Evolutionary conservation across 1,284 basidiomycete species (phyloP), one percentile per base, ranked within the genome.

Genomic region (Cutaneotrichosporon sp.): DNA sequence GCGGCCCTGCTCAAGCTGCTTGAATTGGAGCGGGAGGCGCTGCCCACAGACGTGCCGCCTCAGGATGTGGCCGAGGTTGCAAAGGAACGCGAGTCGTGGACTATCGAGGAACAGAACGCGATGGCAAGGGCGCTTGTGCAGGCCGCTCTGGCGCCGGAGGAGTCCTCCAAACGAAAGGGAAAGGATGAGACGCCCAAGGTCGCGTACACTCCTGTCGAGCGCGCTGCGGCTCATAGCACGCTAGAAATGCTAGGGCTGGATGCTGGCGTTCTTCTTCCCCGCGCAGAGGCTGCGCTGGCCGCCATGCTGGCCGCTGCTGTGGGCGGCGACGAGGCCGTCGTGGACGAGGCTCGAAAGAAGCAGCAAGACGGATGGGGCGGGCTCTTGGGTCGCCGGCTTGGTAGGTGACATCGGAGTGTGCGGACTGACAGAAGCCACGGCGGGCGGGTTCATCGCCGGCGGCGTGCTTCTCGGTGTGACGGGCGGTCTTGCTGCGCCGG

Each of bases 401-500:
- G 67, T 64, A 46, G 44, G 64, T 58, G 16, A 9, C 10, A 14
- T 16, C 14, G 19, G 16, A 20, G 14, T 6, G 20, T 24, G 2
- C 20, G 9, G 9, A 17, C 46, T 56, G 46, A 56, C 51, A 29
- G 16, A 38, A 65, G 79, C 78, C 1, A 80, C 78, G 0, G 79
- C 76, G 1, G 77, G 76, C 0, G 79, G 79, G 0, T 75, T 79
- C 22, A 68, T 79, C 6, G 66, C 65, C 2, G 68, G 68, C 2
- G 68, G 68, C 24, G 75, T 80, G 0, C 69, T 78, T 0, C 73
- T 81, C 31, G 79, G 79, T 5, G 63, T 81, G 5, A 80, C 79
- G 0, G 79, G 79, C 17, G 79, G 79, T 2, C 68, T 81, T 1
- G 79, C 79, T 0, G 79, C 79, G 9, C 79, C 79, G 0, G 75